Evolutionary conservation across 2,329 filamentous ascomycete genomes (phyloP).

Genomic region (Alternaria sp.): DNA sequence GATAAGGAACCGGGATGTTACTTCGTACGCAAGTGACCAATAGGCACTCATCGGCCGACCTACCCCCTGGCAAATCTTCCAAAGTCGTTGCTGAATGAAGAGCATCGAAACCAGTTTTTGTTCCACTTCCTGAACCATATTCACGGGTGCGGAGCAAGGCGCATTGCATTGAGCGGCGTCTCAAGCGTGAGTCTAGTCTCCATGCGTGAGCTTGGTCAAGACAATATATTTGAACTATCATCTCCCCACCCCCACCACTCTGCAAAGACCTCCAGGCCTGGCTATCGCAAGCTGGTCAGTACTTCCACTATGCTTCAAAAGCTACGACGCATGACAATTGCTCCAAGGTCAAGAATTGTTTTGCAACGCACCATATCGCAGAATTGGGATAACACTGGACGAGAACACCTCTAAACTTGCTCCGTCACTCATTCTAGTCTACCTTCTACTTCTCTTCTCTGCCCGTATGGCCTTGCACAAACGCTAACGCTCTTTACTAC

Average conservation of each 20-base stretch:
- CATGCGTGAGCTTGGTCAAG: neutral
- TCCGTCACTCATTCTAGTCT: neutral
- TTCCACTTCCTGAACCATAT: neutral
- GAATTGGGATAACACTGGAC: neutral
- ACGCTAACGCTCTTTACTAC: neutral
- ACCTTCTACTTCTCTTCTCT: neutral
- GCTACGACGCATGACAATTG: neutral
- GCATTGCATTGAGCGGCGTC: conserved; percentile 8
- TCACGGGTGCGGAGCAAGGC: conserved; percentile 15
- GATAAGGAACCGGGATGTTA: conserved; percentile 3
- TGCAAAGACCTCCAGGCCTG: neutral
- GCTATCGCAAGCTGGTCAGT: neutral
- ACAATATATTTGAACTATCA: neutral
- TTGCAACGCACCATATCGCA: neutral
- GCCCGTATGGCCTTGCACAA: neutral
- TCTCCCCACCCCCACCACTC: neutral
- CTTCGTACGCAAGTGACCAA: conserved; percentile 1
- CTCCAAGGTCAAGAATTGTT: neutral
- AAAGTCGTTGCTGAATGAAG: neutral
- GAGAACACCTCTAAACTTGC: neutral
- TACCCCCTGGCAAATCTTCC: neutral
- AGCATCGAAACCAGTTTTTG: neutral
- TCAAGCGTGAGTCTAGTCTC: neutral
- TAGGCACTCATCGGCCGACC: neutral
- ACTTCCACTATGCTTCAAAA: neutral